Percentiles rank a stretch among this genome's conserved stretches.
Conservation (phyloP, 441 rosid species). For the Aquilaria agallochum region DNA sequence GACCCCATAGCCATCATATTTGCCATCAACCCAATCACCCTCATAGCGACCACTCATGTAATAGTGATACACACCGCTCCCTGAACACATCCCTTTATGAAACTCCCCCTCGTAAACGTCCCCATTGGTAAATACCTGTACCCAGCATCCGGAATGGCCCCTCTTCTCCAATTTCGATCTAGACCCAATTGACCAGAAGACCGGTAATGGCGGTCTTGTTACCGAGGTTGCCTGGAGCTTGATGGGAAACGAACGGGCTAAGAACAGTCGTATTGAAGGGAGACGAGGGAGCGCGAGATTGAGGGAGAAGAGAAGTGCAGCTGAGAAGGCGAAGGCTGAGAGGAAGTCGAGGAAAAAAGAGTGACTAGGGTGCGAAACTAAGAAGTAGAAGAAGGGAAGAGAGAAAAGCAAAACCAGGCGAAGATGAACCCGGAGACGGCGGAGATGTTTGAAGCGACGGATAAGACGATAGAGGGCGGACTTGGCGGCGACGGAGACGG, state of each 20-base stretch:
- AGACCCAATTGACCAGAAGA: constrained; percentile 91
- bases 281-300: constrained; percentile 79
- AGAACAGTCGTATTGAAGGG: constrained; percentile 72
- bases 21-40: constrained; percentile 90
- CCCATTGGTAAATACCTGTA: constrained; percentile 77
- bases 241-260: constrained; percentile 73
- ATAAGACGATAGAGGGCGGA: constrained; percentile 38
- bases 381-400: constrained; percentile 68
- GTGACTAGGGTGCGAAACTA: constrained; percentile 71
- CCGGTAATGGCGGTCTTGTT: constrained; percentile 48
- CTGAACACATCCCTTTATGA: constrained; percentile 77
- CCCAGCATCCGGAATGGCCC: constrained; percentile 79
- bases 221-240: constrained; percentile 37
- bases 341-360: constrained; percentile 73
- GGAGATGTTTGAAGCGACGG: constrained; percentile 44
- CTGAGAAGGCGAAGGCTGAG: constrained; percentile 77
- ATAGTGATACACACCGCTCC: constrained; percentile 79
- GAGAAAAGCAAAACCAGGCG: constrained; percentile 60
- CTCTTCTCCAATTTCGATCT: constrained; percentile 56
- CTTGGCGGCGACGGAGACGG: constrained; percentile 38
- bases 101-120: constrained; percentile 87
- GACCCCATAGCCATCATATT: constrained; percentile 81
- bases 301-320: constrained; percentile 63
- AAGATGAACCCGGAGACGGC: constrained; percentile 54
- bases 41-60: constrained; percentile 85